phyloP scores from a whole-genome alignment of 108 stramenopile genomes.

The Skeletonema marinoi region DNA sequence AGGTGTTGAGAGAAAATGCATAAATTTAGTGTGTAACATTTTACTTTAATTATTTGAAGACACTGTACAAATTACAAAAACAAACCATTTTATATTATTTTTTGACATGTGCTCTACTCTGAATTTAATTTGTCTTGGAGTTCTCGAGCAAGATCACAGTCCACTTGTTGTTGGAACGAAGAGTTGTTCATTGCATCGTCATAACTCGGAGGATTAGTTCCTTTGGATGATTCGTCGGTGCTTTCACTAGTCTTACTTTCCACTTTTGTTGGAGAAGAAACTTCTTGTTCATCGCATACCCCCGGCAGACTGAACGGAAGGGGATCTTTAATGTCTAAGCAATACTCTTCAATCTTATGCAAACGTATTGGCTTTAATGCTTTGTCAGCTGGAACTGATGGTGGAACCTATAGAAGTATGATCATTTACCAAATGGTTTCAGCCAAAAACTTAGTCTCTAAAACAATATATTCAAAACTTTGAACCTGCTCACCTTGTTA shows the following conservation, averaged over 20 bases:
- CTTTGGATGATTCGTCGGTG: not conserved
- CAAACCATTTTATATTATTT: not conserved
- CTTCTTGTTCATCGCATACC: not conserved
- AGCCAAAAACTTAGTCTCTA: not conserved
- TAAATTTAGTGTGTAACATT: conserved; percentile 28
- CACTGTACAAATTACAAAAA: not conserved
- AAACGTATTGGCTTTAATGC: conserved; percentile 64
- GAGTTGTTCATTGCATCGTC: conserved; percentile 25
- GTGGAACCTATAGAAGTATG: conserved; percentile 42
- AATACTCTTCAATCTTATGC: conserved; percentile 67
- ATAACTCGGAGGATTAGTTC: conserved; percentile 35
- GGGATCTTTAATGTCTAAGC: conserved; percentile 67
- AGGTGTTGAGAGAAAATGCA: conserved; percentile 88
- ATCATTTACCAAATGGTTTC: not conserved
- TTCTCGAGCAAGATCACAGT: conserved; percentile 81
- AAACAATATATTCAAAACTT: not conserved
- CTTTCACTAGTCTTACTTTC: not conserved
- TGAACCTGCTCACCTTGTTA: conserved; percentile 55
- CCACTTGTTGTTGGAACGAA: conserved; percentile 52
- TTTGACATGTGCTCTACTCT: not conserved
- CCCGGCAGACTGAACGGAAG: conserved; percentile 50
- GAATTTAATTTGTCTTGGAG: conserved; percentile 73
- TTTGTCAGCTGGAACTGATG: conserved; percentile 69
- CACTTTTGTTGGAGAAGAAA: not conserved
- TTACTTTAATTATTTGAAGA: not conserved